Percentiles rank a stretch among this genome's conserved stretches.
Evolutionary conservation across 768 basidiomycete genomes (phyloP).

Genomic region (Atractiella rhizophila): DNA sequence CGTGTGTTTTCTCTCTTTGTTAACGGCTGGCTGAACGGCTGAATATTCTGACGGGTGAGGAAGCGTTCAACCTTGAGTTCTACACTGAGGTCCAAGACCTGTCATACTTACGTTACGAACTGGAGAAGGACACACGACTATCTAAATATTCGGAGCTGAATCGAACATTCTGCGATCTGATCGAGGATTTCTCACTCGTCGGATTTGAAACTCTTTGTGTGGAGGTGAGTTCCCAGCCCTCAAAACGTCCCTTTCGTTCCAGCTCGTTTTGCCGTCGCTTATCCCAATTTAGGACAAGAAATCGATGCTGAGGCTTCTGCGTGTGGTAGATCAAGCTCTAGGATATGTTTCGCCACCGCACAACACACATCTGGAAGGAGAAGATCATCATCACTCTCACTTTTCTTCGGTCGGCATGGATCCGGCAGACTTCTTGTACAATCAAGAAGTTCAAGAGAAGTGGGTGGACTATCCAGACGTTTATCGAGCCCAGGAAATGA

Average conservation of each 20-base stretch:
- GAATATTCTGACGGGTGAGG: neutral
- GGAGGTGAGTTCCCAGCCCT: slow-evolving; percentile 34
- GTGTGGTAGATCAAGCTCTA: slow-evolving; percentile 63
- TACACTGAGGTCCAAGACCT: slow-evolving; percentile 97
- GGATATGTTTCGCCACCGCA: slow-evolving; percentile 70
- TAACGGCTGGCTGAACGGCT: neutral
- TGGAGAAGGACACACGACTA: slow-evolving; percentile 28
- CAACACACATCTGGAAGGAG: slow-evolving; percentile 9
- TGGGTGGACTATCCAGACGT: slow-evolving; percentile 10
- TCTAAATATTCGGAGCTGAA: slow-evolving; percentile 42
- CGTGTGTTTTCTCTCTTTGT: slow-evolving; percentile 29
- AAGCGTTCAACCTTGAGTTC: slow-evolving; percentile 91
- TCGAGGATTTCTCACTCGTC: slow-evolving; percentile 77
- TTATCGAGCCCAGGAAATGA: too few species aligned
- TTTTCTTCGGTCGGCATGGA: neutral
- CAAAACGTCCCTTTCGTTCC: neutral
- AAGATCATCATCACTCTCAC: slow-evolving; percentile 35
- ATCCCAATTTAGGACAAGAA: slow-evolving; percentile 43
- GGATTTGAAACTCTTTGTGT: slow-evolving; percentile 93
- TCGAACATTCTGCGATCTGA: slow-evolving; percentile 66
- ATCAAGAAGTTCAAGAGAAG: slow-evolving; percentile 5
- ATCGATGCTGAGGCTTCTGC: slow-evolving; percentile 73
- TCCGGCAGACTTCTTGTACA: neutral
- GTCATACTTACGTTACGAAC: slow-evolving; percentile 52
- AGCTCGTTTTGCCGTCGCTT: neutral